Evolutionary conservation across 2,329 filamentous ascomycete species (phyloP).

Genomic region (Lasiodiplodia sp.): DNA sequence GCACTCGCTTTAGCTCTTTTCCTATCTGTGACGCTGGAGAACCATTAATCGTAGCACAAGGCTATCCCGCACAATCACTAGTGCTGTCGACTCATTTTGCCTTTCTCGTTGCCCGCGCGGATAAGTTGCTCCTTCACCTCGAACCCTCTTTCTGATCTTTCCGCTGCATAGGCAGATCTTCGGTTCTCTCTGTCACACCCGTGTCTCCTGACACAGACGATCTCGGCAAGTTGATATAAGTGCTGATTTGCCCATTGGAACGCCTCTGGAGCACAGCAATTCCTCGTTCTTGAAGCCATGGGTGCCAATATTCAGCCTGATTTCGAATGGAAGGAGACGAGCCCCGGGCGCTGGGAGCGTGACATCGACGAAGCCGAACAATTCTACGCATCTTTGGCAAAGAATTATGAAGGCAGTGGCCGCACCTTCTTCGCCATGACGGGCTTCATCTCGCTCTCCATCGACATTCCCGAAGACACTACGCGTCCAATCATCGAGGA

Average conservation of each 20-base stretch:
- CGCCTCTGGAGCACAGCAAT: neutral
- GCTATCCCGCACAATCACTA: neutral
- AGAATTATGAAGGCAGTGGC: constrained; percentile 46
- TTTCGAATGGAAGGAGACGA: neutral
- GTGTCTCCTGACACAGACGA: neutral
- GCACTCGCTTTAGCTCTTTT: neutral
- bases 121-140: too few relatives aligned
- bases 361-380: constrained; percentile 53
- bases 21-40: neutral
- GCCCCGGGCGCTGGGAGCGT: constrained; percentile 44
- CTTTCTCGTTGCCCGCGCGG: neutral
- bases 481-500: constrained; percentile 30
- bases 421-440: constrained; percentile 55
- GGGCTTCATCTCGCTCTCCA: constrained; percentile 44
- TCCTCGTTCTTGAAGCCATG: neutral
- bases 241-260: neutral
- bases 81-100: neutral
- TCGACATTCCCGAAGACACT: constrained; percentile 14
- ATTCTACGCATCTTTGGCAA: constrained; percentile 50
- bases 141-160: too few relatives aligned
- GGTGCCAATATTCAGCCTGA: neutral
- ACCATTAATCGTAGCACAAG: neutral
- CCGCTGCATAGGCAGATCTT: too few relatives aligned
- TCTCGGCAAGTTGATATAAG: neutral
- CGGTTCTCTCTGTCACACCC: too few relatives aligned